phyloP scores from a whole-genome alignment of 257 asterid species.

The Jacaranda mimosifolia region DNA sequence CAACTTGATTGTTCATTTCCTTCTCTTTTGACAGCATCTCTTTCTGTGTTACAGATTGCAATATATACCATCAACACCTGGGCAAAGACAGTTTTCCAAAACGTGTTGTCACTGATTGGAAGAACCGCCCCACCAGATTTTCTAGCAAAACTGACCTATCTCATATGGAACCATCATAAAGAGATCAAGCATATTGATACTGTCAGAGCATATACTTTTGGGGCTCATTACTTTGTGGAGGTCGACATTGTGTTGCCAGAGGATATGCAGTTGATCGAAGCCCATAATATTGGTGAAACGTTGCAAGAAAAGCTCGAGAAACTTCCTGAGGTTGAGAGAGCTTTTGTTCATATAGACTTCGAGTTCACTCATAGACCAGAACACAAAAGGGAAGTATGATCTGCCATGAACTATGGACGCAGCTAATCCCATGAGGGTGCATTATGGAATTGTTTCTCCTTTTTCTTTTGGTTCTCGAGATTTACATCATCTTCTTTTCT shows the following conservation, averaged over 20 bases:
- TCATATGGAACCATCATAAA: slow-evolving; percentile 43
- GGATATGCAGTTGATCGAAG: slow-evolving; percentile 14
- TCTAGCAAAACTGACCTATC: slow-evolving; percentile 37
- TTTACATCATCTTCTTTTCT: background rate
- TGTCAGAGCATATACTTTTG: slow-evolving; percentile 37
- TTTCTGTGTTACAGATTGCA: slow-evolving; percentile 38
- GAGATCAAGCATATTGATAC: slow-evolving; percentile 45
- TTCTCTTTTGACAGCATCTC: background rate
- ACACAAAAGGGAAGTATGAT: slow-evolving; percentile 36
- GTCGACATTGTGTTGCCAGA: slow-evolving; percentile 45
- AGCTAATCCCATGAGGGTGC: background rate
- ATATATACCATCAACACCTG: slow-evolving; percentile 45
- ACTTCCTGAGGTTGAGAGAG: slow-evolving; percentile 45
- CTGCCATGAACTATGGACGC: background rate
- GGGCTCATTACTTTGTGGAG: slow-evolving; percentile 47
- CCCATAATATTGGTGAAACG: slow-evolving; percentile 42
- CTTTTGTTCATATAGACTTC: slow-evolving; percentile 49
- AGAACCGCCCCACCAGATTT: slow-evolving; percentile 49
- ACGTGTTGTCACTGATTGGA: slow-evolving; percentile 42
- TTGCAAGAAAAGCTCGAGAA: slow-evolving; percentile 46
- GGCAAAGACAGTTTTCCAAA: slow-evolving; percentile 43
- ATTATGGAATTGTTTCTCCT: background rate
- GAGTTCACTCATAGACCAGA: slow-evolving; percentile 47
- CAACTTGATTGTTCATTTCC: background rate
- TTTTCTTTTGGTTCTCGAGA: background rate